These are phyloP conservation scores for Penicillium sp. DNA, from an alignment of 2,329 filamentous ascomycete genomes.

Conservation along the genomic window DNA sequence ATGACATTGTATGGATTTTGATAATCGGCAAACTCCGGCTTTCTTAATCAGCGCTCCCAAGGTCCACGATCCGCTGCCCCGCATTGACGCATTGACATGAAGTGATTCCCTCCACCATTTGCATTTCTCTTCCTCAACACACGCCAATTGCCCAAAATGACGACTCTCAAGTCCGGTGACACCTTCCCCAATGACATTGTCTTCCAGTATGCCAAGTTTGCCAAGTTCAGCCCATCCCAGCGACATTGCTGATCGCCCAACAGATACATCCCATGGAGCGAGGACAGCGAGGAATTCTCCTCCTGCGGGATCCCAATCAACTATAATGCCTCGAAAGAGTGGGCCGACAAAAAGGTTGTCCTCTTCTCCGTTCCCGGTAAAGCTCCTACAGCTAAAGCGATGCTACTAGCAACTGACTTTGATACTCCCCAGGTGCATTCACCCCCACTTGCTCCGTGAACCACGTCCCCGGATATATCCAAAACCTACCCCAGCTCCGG, in stretches of 20 bases:
- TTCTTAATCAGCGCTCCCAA: neutral
- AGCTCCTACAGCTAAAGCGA: slow-evolving; percentile 9
- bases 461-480: slow-evolving; percentile 73
- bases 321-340: slow-evolving; percentile 75
- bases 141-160: slow-evolving; percentile 38
- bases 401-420: neutral
- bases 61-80: neutral
- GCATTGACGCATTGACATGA: too few species aligned
- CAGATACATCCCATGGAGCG: slow-evolving; percentile 70
- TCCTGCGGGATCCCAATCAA: slow-evolving; percentile 70
- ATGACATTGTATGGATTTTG: too few species aligned
- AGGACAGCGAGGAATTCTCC: slow-evolving; percentile 63
- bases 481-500: slow-evolving; percentile 62
- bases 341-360: slow-evolving; percentile 65
- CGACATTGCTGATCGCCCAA: slow-evolving; percentile 1
- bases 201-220: slow-evolving; percentile 57
- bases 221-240: neutral
- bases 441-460: slow-evolving; percentile 75
- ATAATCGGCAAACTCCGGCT: slow-evolving; percentile 4
- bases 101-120: too few species aligned
- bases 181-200: slow-evolving; percentile 70
- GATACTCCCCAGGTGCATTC: slow-evolving; percentile 56
- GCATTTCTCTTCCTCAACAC: neutral
- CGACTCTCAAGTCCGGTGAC: slow-evolving; percentile 72
- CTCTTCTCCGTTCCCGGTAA: slow-evolving; percentile 63